Percentiles rank a stretch among this genome's conserved stretches.
phyloP scores from a whole-genome alignment of 805 yeast genomes.

The Saitoella complicata region DNA sequence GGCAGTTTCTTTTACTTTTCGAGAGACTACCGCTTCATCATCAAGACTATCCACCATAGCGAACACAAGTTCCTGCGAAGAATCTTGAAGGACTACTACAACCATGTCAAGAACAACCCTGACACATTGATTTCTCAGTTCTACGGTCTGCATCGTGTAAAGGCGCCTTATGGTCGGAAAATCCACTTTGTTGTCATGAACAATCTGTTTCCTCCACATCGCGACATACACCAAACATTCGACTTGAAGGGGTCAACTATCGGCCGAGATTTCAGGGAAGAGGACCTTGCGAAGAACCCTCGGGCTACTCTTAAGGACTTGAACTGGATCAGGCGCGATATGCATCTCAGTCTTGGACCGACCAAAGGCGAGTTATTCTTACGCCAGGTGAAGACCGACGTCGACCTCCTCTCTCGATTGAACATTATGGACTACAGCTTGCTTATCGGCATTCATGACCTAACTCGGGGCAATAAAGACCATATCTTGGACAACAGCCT shows the following conservation, averaged over 20 bases:
- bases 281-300: constrained; percentile 14
- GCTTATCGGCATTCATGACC: constrained; percentile 73
- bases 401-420: constrained; percentile 47
- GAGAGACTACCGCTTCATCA: constrained; percentile 81
- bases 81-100: constrained; percentile 58
- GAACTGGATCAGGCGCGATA: constrained; percentile 63
- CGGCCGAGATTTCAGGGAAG: constrained; percentile 37
- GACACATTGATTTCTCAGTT: constrained; percentile 86
- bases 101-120: constrained; percentile 69
- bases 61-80: constrained; percentile 75
- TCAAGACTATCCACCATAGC: constrained; percentile 85
- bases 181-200: constrained; percentile 94
- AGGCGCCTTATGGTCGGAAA: constrained; percentile 68
- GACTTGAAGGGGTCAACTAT: constrained; percentile 88
- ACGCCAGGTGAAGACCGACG: constrained; percentile 61
- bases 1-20: constrained; percentile 95
- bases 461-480: constrained; percentile 38
- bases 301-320: constrained; percentile 54
- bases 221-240: constrained; percentile 68
- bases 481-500: constrained; percentile 21
- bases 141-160: constrained; percentile 86
- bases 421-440: constrained; percentile 94
- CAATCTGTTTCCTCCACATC: constrained; percentile 85
- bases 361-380: constrained; percentile 41
- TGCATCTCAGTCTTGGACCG: constrained; percentile 62